These are phyloP conservation scores for Beauveria brongniartii DNA, from an alignment of 2,329 filamentous ascomycete species.

Conservation along the genomic window DNA sequence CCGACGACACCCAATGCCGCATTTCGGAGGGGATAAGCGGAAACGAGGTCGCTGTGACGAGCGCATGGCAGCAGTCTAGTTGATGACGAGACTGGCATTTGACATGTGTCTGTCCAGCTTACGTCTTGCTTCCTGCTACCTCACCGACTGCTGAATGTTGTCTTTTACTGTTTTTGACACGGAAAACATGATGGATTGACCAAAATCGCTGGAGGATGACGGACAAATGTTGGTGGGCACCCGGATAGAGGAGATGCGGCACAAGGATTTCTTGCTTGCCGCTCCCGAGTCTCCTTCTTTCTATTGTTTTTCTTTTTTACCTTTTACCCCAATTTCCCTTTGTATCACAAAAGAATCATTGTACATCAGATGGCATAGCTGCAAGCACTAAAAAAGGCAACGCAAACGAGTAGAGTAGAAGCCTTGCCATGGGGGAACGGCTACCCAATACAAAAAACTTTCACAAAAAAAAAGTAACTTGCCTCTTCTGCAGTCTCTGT, in stretches of 20 bases:
- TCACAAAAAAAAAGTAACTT: background rate
- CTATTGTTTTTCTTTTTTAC: background rate
- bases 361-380: constrained; percentile 10
- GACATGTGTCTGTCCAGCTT: no score
- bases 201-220: background rate
- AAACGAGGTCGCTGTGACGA: background rate
- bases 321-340: constrained; percentile 2
- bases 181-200: background rate
- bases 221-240: background rate
- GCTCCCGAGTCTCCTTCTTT: background rate
- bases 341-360: constrained; percentile 8
- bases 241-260: background rate
- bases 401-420: background rate
- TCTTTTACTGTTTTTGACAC: constrained; percentile 14
- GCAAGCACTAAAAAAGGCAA: background rate
- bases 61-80: background rate
- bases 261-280: background rate
- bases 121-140: background rate
- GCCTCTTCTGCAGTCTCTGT: background rate
- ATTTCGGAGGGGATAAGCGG: no score
- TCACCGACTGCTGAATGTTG: background rate
- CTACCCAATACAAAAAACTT: constrained; percentile 1
- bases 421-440: background rate
- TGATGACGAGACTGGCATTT: background rate
- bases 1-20: no score